These are phyloP conservation scores for Pseudogymnoascus sp. DNA, from an alignment of 2,329 filamentous ascomycete genomes.

Conservation along the genomic window DNA sequence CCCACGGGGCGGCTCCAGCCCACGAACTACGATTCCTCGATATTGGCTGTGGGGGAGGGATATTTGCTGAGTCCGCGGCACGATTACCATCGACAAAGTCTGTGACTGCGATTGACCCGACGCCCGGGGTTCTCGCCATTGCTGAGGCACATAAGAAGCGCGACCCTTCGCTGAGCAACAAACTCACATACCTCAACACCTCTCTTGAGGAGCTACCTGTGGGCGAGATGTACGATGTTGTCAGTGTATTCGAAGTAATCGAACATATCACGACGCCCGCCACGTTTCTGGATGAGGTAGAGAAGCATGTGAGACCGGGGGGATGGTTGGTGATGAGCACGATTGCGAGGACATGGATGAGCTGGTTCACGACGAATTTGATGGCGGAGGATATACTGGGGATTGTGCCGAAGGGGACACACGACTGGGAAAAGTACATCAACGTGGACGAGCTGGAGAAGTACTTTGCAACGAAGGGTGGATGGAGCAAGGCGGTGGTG, in stretches of 20 bases:
- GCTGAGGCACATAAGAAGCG: conserved; percentile 67
- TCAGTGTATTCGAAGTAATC: conserved; percentile 88
- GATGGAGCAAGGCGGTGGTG: conserved; percentile 54
- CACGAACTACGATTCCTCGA: conserved; percentile 71
- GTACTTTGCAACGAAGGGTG: conserved; percentile 44
- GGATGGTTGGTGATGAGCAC: conserved; percentile 92
- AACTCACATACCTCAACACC: conserved; percentile 67
- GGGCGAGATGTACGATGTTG: conserved; percentile 60
- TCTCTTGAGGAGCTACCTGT: conserved; percentile 63
- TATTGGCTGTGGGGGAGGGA: conserved; percentile 91
- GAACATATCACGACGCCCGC: conserved; percentile 80
- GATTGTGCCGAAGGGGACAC: conserved; percentile 86
- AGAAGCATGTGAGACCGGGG: conserved; percentile 75
- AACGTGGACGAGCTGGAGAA: conserved; percentile 70
- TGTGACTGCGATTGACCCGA: conserved; percentile 75
- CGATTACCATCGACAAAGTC: conserved; percentile 54
- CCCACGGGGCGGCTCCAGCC: not conserved
- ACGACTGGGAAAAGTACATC: conserved; percentile 95
- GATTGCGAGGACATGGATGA: conserved; percentile 81
- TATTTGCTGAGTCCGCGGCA: conserved; percentile 85
- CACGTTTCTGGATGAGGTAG: conserved; percentile 63
- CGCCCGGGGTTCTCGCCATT: conserved; percentile 63
- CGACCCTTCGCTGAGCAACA: conserved; percentile 60
- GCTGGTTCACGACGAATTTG: conserved; percentile 87
- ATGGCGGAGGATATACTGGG: conserved; percentile 81